phyloP scores from a whole-genome alignment of 306 rosid genomes.

The Castanospermum australe region DNA sequence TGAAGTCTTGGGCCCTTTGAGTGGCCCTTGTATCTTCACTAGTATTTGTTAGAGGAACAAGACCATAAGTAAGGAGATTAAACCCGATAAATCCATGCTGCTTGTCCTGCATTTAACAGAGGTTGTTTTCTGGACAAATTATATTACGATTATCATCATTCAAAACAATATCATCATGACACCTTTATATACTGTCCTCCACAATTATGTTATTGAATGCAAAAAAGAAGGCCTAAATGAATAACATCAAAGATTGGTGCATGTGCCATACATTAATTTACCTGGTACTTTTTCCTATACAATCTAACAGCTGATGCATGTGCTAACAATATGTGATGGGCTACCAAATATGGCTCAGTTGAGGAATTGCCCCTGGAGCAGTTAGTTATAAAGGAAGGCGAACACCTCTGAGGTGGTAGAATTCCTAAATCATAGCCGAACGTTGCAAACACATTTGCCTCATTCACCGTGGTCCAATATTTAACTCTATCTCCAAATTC shows the following conservation, averaged over 20 bases:
- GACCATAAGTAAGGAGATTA: slow-evolving; percentile 33
- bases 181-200: background rate
- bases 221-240: background rate
- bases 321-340: slow-evolving; percentile 45
- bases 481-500: slow-evolving; percentile 57
- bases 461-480: slow-evolving; percentile 55
- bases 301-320: slow-evolving; percentile 41
- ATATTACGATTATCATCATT: background rate
- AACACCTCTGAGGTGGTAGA: slow-evolving; percentile 39
- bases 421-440: slow-evolving; percentile 28
- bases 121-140: background rate
- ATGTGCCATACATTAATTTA: background rate
- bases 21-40: slow-evolving; percentile 49
- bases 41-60: slow-evolving; percentile 46
- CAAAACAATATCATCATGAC: background rate
- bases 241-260: background rate
- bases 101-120: slow-evolving; percentile 41
- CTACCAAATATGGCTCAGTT: slow-evolving; percentile 51
- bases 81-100: slow-evolving; percentile 66
- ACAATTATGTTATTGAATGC: background rate
- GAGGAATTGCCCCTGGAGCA: slow-evolving; percentile 54
- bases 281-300: slow-evolving; percentile 45
- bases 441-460: slow-evolving; percentile 18
- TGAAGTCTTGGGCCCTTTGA: slow-evolving; percentile 52
- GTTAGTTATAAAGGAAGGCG: background rate